Evolutionary conservation across 192 early-diverging fungal genomes (phyloP).

Genomic region (Coemansia sp.): DNA sequence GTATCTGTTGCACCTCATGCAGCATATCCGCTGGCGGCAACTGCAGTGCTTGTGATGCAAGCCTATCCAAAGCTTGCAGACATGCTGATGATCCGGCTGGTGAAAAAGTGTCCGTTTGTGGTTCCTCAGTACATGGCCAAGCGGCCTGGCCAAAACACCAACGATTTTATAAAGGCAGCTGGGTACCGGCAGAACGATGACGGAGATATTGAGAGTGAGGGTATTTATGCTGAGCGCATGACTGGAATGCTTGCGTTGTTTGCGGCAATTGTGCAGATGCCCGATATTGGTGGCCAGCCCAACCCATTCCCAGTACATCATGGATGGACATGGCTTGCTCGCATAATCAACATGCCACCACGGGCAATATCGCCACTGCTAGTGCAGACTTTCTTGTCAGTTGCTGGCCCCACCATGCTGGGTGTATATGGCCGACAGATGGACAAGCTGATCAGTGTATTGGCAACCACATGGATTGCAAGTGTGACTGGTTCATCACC

Average conservation of each 20-base stretch:
- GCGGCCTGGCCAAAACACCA: conserved; percentile 14
- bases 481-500: conserved; percentile 66
- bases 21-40: conserved; percentile 41
- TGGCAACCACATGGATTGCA: conserved; percentile 69
- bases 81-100: conserved; percentile 39
- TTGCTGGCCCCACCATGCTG: conserved; percentile 38
- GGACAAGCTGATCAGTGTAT: conserved; percentile 30
- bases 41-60: conserved; percentile 33
- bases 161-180: conserved; percentile 27
- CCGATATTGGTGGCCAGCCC: conserved; percentile 3
- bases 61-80: conserved; percentile 25
- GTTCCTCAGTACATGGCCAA: conserved; percentile 30
- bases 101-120: conserved; percentile 52
- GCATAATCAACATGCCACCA: conserved; percentile 35
- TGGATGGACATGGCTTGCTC: conserved; percentile 49
- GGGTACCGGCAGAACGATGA: conserved; percentile 43
- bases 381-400: conserved; percentile 38
- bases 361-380: conserved; percentile 40
- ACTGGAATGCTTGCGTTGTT: conserved; percentile 42
- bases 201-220: conserved; percentile 34
- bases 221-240: conserved; percentile 43
- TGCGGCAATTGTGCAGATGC: conserved; percentile 44
- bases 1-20: conserved; percentile 25
- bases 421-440: conserved; percentile 42
- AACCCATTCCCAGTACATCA: conserved; percentile 21